Evolutionary conservation across 768 basidiomycete genomes (phyloP).

Genomic region (Termitomyces sp.): DNA sequence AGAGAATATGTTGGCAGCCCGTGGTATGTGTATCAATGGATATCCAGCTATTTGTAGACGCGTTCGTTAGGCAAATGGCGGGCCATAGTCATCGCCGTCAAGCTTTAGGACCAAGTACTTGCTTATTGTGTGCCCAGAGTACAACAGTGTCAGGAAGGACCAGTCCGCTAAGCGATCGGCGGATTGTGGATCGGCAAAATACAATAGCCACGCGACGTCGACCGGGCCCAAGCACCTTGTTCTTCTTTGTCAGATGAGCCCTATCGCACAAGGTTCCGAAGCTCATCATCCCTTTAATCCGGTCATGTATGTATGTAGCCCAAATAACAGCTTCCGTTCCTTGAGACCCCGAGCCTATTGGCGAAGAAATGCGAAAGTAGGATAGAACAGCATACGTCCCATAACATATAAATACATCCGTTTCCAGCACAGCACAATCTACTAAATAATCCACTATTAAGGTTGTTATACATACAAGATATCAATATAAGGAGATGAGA

Average conservation of each 20-base stretch:
- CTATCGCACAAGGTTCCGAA: background rate
- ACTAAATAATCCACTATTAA: background rate
- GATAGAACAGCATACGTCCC: background rate
- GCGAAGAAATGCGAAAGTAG: background rate
- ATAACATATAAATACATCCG: background rate
- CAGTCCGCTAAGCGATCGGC: background rate
- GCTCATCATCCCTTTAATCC: too few relatives aligned
- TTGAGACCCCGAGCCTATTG: background rate
- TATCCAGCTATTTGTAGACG: background rate
- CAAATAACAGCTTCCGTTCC: background rate
- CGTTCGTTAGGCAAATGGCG: background rate
- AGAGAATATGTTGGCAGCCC: background rate
- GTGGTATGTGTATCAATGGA: background rate
- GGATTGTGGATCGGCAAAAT: background rate
- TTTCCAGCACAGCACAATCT: background rate
- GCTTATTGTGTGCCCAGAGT: conserved; percentile 1
- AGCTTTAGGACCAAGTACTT: background rate
- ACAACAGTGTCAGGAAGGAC: background rate
- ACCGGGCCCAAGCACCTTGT: conserved; percentile 9
- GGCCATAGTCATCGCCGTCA: background rate
- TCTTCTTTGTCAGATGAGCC: conserved; percentile 1
- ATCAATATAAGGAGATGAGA: background rate
- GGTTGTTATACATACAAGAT: background rate
- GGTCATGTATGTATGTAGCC: background rate
- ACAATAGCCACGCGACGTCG: background rate